These are phyloP conservation scores for Moesziomyces aphidis DNA, from an alignment of 1,284 basidiomycete species.

Conservation along the genomic window DNA sequence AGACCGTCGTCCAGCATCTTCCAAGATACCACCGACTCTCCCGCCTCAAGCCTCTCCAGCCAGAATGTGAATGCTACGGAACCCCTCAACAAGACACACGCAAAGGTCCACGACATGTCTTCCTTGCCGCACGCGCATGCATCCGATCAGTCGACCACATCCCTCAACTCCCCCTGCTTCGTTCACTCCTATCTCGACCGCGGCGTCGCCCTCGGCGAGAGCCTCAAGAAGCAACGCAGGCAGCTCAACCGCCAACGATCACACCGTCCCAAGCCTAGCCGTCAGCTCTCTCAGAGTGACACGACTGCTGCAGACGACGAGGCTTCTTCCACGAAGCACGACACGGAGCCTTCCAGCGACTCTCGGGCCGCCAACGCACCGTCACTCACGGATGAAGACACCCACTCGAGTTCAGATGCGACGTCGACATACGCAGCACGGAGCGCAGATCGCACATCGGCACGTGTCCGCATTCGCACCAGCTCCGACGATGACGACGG, in stretches of 20 bases:
- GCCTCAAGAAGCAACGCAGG: constrained; percentile 43
- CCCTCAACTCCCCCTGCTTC: constrained; percentile 52
- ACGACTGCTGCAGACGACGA: constrained; percentile 29
- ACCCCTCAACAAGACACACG: constrained; percentile 39
- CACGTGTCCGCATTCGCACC: constrained; percentile 28
- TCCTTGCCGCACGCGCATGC: constrained; percentile 25
- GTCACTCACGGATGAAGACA: constrained; percentile 13
- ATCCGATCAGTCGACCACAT: constrained; percentile 15
- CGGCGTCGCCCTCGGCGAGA: constrained; percentile 46
- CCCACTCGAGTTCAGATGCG: constrained; percentile 17
- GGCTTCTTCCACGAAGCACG: constrained; percentile 1
- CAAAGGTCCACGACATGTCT: constrained; percentile 47
- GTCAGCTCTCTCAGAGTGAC: constrained; percentile 26
- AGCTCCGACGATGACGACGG: constrained; percentile 45
- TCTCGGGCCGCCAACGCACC: neutral
- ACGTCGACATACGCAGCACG: constrained; percentile 7
- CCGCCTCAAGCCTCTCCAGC: constrained; percentile 14
- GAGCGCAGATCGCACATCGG: constrained; percentile 16
- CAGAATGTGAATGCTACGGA: constrained; percentile 5
- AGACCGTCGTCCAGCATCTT: constrained; percentile 14
- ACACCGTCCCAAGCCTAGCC: constrained; percentile 6
- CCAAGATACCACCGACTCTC: constrained; percentile 20
- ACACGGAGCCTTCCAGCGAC: constrained; percentile 2
- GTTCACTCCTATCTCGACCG: constrained; percentile 58
- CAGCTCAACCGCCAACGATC: constrained; percentile 31